Evolutionary conservation across 2,329 filamentous ascomycete genomes (phyloP), one percentile per base, ranked within the genome.

Genomic region (Colletotrichum sp.): DNA sequence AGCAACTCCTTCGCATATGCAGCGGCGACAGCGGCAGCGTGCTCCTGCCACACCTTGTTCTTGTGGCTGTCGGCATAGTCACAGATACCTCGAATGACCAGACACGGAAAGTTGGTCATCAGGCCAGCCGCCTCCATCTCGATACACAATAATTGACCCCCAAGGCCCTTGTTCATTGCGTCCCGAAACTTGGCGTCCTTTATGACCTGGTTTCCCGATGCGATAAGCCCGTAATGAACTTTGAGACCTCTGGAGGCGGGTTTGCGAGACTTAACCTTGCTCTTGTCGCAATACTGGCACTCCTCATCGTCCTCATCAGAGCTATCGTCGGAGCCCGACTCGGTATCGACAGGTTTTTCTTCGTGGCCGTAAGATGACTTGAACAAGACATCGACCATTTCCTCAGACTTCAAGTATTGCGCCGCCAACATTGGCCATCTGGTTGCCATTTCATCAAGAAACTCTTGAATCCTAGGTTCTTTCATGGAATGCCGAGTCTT

Each of bases 11-110:
- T 28, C 79, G 83, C 82, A 5, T 77, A 80, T 13, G 81, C 81
- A 0, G 84, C 84, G 0, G 85, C 84, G 0, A 80, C 80, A 0
- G 77, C 77, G 1, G 85, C 83, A 0, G 85, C 84, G 73, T 84
- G 84, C 1, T 38, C 52, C 30, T 85, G 82, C 84, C 84, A 86
- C 8, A 32, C 55, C 18, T 86, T 81, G 34, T 26, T 80, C 68
- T 86, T 86, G 71, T 86, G 83, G 1, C 79, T 82, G 71, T 87
- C 85, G 10, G 83, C 80, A 61, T 86, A 87, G 62, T 86, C 83
- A 32, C 82, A 87, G 0, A 87, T 84, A 0, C 84, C 85, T n/a
- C 84, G 81, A 24, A 87, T 83, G 0, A 84, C 80, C 0, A 86
- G 69, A 36, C 82, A 86, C 0, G 82, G 81, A 3, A 84, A 78